Percentiles rank a stretch among this genome's conserved stretches.
phyloP scores from a whole-genome alignment of 2,329 filamentous ascomycete species.

The Lasiodiplodia theobromae region DNA sequence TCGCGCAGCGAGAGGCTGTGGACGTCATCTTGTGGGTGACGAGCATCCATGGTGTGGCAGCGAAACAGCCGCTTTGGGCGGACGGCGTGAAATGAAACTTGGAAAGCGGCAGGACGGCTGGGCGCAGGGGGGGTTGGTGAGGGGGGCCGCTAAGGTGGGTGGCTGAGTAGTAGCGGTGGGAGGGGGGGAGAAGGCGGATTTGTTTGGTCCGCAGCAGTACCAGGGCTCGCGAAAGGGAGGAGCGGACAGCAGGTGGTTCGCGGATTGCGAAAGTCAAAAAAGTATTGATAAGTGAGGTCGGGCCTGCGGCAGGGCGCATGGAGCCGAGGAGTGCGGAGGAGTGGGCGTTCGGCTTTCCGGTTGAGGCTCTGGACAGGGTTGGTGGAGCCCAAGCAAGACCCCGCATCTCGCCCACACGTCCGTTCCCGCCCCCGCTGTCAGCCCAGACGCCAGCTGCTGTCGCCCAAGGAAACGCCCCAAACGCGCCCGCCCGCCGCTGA shows the following conservation, averaged over 20 bases:
- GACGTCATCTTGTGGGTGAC: constrained; percentile 57
- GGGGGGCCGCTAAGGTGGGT: neutral
- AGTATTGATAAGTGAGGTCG: constrained; percentile 23
- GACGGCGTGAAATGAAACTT: neutral
- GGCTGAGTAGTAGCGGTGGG: neutral
- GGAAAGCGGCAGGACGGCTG: neutral
- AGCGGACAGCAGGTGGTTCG: neutral
- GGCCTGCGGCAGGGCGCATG: constrained; percentile 6
- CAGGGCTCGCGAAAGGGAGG: constrained; percentile 2
- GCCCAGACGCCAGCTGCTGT: constrained; percentile 1
- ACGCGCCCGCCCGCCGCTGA: neutral
- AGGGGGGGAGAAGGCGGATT: neutral
- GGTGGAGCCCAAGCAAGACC: constrained; percentile 10
- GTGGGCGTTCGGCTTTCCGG: constrained; percentile 6
- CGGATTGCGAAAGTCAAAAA: constrained; percentile 9
- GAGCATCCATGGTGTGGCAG: constrained; percentile 33
- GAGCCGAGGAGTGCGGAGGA: constrained; percentile 16
- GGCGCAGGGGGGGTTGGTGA: neutral
- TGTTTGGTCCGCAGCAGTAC: neutral
- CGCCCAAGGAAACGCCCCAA: neutral
- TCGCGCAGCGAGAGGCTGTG: constrained; percentile 67
- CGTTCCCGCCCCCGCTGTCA: constrained; percentile 8
- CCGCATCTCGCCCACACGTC: constrained; percentile 9
- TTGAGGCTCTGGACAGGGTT: constrained; percentile 20
- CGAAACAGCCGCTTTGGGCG: constrained; percentile 2